A percentile compares a stretch with the other conserved stretches of the same genome.
Evolutionary conservation across 495 filamentous ascomycete species (phyloP).

Genomic region (Penicillium goetzii): DNA sequence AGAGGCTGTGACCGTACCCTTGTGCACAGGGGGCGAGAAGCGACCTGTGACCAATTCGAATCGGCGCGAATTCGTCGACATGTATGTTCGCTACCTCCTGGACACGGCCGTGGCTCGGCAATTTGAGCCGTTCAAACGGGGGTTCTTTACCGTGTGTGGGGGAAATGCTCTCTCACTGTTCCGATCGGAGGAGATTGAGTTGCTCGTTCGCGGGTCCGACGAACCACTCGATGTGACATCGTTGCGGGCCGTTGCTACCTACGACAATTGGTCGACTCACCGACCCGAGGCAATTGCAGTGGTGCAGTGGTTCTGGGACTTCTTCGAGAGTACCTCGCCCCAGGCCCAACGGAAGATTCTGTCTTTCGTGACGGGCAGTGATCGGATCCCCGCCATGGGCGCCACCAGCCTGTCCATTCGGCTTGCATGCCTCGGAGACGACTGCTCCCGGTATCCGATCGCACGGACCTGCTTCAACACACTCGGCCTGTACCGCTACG

Average conservation of each 20-base stretch:
- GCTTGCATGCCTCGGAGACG: slow-evolving; percentile 74
- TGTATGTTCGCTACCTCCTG: slow-evolving; percentile 81
- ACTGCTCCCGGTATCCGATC: slow-evolving; percentile 74
- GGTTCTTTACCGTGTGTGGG: slow-evolving; percentile 91
- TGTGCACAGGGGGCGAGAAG: slow-evolving; percentile 75
- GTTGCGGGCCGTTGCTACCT: slow-evolving; percentile 76
- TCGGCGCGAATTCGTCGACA: slow-evolving; percentile 83
- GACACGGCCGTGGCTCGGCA: slow-evolving; percentile 79
- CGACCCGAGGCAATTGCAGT: slow-evolving; percentile 62
- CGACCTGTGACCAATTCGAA: slow-evolving; percentile 84
- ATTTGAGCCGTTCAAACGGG: slow-evolving; percentile 94
- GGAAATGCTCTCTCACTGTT: slow-evolving; percentile 90
- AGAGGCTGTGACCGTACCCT: slow-evolving; percentile 61
- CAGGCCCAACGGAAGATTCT: slow-evolving; percentile 76
- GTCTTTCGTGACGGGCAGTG: slow-evolving; percentile 90
- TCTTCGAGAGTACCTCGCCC: slow-evolving; percentile 68
- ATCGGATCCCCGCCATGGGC: slow-evolving; percentile 90
- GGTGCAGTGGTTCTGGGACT: slow-evolving; percentile 87
- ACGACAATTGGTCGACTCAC: slow-evolving; percentile 72
- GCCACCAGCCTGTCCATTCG: slow-evolving; percentile 79
- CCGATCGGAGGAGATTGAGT: slow-evolving; percentile 92
- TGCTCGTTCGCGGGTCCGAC: slow-evolving; percentile 87
- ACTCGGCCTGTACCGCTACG: slow-evolving; percentile 75
- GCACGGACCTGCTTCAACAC: slow-evolving; percentile 94
- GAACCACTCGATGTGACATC: slow-evolving; percentile 78